Evolutionary conservation across 805 yeast species (phyloP).

Genomic region (Sugiyamaella mastotermitis): DNA sequence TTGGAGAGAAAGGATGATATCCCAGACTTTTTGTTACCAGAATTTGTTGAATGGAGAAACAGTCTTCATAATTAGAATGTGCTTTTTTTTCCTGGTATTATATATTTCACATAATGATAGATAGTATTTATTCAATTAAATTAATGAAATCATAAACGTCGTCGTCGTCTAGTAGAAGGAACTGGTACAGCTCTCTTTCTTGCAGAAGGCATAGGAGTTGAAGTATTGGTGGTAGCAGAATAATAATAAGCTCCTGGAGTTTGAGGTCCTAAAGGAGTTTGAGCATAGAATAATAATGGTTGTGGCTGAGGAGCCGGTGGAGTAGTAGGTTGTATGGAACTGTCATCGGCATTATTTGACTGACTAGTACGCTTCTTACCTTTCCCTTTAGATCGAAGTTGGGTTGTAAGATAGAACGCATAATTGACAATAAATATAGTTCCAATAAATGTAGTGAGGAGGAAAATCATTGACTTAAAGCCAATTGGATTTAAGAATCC

Average conservation of each 20-base stretch:
- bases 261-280: background rate
- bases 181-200: too few species aligned
- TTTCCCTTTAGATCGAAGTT: too few species aligned
- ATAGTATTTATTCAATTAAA: background rate
- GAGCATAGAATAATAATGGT: background rate
- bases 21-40: constrained; percentile 40
- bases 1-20: background rate
- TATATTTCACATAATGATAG: background rate
- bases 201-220: constrained; percentile 1
- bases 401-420: too few species aligned
- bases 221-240: too few species aligned
- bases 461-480: constrained; percentile 52
- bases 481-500: constrained; percentile 67
- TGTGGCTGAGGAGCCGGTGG: background rate
- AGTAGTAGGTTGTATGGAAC: constrained; percentile 1
- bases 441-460: constrained; percentile 24
- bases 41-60: constrained; percentile 50
- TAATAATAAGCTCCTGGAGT: constrained; percentile 1
- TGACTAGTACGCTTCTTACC: background rate
- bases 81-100: too few species aligned
- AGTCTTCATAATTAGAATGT: background rate
- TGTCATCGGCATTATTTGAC: background rate
- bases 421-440: constrained; percentile 27
- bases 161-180: constrained; percentile 1
- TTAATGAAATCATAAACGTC: background rate